Base-by-base conservation (phyloP, 495 filamentous ascomycete genomes). In the Symbiotaphrina buchneri region DNA sequence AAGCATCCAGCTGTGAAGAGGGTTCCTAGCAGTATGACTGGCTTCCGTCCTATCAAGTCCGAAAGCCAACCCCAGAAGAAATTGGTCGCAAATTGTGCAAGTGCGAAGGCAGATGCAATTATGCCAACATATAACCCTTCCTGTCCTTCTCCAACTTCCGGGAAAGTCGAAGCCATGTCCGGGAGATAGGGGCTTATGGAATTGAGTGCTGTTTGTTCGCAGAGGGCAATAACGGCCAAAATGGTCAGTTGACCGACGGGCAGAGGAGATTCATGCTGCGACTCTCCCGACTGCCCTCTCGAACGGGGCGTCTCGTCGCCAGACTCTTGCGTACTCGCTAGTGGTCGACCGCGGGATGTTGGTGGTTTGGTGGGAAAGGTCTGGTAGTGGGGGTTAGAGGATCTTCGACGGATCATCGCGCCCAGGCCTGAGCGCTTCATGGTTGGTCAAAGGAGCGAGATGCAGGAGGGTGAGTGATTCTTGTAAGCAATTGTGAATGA, bases 151-250 rank as follows among this genome's bases (percentile, higher is more conserved):
- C 73, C 57, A 18, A 93, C 73, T 37, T 81, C 77, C 3, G 79
- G 75, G 41, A 97, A 95, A 5, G 65, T 70, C 6, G 72, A 68
- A 1, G 77, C 68, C 85, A 95, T 95, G 34, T 81, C 66, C 0
- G 87, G 87, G 0, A 97, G 66, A 49, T 97, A 97, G 0, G 87
- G 87, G n/a, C 74, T 76, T 37, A 97, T 91, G 10, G 77, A 87
- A 44, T 97, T 95, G 42, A 97, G 65, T 1, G 87, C 87, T 0
- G 90, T 94, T 53, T 97, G 87, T 41, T 97, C 87, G 20, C 78
- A 73, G 13, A 97, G 59, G 3, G 83, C 81, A 28, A 97, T 77
- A 39, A 95, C 51, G 2, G 83, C 87, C 17, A 97, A 58, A 1
- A 93, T 68, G 4, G 63, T 59, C 31, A 97, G 71, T 49, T 95